Base-by-base conservation (phyloP, 768 basidiomycete species). In the Leucocoprinus leucothites region DNA sequence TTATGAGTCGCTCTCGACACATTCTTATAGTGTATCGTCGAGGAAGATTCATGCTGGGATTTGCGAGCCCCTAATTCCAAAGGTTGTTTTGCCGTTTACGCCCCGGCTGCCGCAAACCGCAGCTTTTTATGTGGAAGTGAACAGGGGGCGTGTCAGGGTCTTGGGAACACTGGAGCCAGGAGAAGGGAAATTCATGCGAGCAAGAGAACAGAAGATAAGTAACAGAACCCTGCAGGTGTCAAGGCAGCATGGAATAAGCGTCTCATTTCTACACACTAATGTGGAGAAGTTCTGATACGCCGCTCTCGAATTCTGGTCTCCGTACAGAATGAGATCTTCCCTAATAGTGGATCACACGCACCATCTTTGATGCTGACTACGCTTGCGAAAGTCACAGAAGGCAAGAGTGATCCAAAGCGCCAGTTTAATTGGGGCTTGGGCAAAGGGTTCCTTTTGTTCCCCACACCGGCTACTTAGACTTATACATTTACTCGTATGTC, bases 221-320 rank as follows among this genome's bases (percentile, higher is more conserved):
- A 35, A 19, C 35, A 38, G 36, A 50, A 24, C 21, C 48, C 48
- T 49, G 48, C 16, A 53, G 13, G 11, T 26, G 50, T 41, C 38
- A 41, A 51, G 38, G 6, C 31, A 44, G 34, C 34, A 19, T 21
- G 34, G 41, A 34, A 31, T 42, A 44, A 26, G 28, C 31, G 34
- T 36, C 42, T 31, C 50, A 42, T 43, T 42, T 51, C 40, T 22
- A 51, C 22, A 28, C 24, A 41, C 16, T n/a, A n/a, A 41, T 31
- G 40, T 26, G 18, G 41, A 51, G 50, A 51, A 51, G 50, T 51
- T 51, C 50, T 51, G 50, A 51, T 51, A 51, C 50, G 50, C 41
- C 50, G 50, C 50, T 51, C 25, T 48, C 47, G 47, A 48, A 48
- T 48, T 48, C 47, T 34, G 21, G 50, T 51, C 40, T 51, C 25